Base-by-base conservation (phyloP, 768 basidiomycete genomes). In the Mycena capillaripes region DNA sequence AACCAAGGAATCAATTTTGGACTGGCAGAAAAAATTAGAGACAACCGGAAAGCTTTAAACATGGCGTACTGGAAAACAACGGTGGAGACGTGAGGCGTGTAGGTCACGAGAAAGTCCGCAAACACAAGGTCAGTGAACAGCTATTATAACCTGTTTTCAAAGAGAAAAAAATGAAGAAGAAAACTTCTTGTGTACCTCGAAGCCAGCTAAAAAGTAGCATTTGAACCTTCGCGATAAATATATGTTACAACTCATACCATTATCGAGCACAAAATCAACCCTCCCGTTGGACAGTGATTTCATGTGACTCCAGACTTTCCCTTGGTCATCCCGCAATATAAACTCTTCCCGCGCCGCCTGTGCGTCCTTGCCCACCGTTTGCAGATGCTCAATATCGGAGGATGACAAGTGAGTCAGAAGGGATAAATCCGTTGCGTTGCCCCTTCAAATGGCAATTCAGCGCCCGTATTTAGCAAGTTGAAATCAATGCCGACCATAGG, bases 1-100 rank as follows among this genome's bases (percentile, higher is more conserved):
- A 99, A 99, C 97, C 97, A 99, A 0, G 97, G 97, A 61, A 98
- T 93, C 11, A 94, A 84, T 81, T 99, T 98, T 0, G 97, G 95
- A 83, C 97, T 97, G 71, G 4, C 14, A 19, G 59, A 4, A n/a
- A 14, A 34, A 36, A 36, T 72, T 6, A 72, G 61, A 67, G 44
- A 25, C 9, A 38, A 27, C 30, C 23, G 16, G 2, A 2, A 23
- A 42, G 40, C 34, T 9, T 21, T 17, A 30, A 48, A 50, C 30
- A 64, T n/a, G n/a, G 25, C 52, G 70, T 60, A 97, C 97, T 99
- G 97, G 83, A 98, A 98, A 66, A 95, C 90, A 30, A 97, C 94
- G 75, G 89, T 88, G 16, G 88, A 88, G 59, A 96, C 89, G 78
- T 93, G 92, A 1, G 96, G 94, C 1, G 97, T 97, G 78, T 92